Evolutionary conservation across 2,329 filamentous ascomycete genomes (phyloP), one percentile per base, ranked within the genome.

Genomic region (Ceratocystis albifundus): DNA sequence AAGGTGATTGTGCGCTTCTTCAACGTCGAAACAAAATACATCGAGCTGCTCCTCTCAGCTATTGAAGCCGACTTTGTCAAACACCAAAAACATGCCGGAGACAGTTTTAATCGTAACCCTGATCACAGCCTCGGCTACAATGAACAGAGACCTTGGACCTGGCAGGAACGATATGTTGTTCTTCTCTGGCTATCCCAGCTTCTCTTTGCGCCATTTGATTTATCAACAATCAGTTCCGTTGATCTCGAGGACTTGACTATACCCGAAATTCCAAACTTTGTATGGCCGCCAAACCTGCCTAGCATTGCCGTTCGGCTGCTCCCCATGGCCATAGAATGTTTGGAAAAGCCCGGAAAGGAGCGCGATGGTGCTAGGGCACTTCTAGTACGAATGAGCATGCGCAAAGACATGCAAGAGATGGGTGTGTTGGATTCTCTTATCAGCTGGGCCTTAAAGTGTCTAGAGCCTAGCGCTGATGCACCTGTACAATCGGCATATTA

Each of bases 1-100:
- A 97, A 97, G 75, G 88, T 99, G 64, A 87, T 99, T 71, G 86
- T 91, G 64, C 85, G 90, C 53, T 96, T 97, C 73, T 79, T 99
- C 70, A 93, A 89, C 73, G 96, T 94, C 70, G 94, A 97, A 74
- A 88, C 91, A 1, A 87, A 83, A 72, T 88, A 92, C 72, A 82
- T 99, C 15, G 92, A 96, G 73, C 81, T 88, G 0, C 80, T 99
- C 68, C 80, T 96, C 7, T 80, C 82, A 1, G 87, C 88, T 17
- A 84, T 96, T 53, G 90, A 95, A 72, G 79, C 82, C 22, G 76
- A 79, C 0, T 81, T 83, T 70, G 70, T 41, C 36, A 41, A 64
- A 55, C 55, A 61, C n/a, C 25, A 45, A 4, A 22, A 45, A 15
- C 10, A 36, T 6, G 36, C 20, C 7, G 5, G 28, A 32, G 50